Evolutionary conservation across 352 stramenopile genomes (phyloP), one percentile per base, ranked within the genome.

Genomic region (Aphanomyces stellatus): DNA sequence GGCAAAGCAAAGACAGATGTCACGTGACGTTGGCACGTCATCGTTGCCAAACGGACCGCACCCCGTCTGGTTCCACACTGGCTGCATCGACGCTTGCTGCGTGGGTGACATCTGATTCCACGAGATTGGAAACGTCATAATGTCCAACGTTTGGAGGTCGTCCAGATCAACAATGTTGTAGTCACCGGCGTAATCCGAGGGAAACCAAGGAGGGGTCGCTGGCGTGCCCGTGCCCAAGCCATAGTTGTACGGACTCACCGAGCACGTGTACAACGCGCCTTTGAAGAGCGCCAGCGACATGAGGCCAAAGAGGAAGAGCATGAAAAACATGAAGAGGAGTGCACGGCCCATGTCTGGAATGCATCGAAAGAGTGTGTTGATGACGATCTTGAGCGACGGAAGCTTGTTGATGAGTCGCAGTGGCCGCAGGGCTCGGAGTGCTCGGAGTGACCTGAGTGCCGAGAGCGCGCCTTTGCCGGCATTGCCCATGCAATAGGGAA

Each of bases 301-400:
- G 53, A 92, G 88, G 56, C 76, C 75, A 72, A 93, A 95, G 37
- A 91, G 78, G 27, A 93, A 65, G 53, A 70, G 28, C 22, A 70
- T 70, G 40, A 91, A 86, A 51, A 90, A 86, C 35, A 79, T 87
- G 15, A 95, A 72, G 51, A 87, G 40, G 2, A 74, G 41, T 0
- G 85, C 74, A 51, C 84, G 83, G 25, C 75, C 51, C 13, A 87
- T 74, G 35, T 70, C 69, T 19, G 86, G 88, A 24, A 96, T 88
- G 28, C 82, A 79, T 19, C 77, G 71, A 24, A 96, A 78, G 15
- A 96, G 69, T 1, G 87, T 88, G 68, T 88, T 94, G 11, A 98
- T 85, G 3, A 96, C 85, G 5, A 97, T 71, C 70, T 91, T 91
- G 42, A 96, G 76, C 0, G 83, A 87, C 0, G 81, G 73, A 53